A percentile compares a stretch with the other conserved stretches of the same genome.
Conservation (phyloP, 1,284 basidiomycete genomes). For the Ustilago crameri region DNA sequence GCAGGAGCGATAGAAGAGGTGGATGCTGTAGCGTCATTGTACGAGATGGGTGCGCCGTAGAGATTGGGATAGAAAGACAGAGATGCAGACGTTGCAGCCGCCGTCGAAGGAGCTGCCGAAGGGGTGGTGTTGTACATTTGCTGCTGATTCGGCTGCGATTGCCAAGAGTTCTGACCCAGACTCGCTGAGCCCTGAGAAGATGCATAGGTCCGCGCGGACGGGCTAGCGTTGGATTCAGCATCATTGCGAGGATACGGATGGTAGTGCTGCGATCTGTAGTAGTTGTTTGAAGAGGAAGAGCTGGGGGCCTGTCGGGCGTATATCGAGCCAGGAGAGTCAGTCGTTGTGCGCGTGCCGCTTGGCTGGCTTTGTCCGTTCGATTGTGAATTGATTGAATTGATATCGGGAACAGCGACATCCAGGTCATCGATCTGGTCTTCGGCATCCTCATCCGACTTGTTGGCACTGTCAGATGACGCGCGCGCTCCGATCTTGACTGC, state of each 20-base stretch:
- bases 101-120: constrained; percentile 1
- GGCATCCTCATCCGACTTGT: constrained; percentile 21
- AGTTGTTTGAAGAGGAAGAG: constrained; percentile 9
- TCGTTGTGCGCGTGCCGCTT: not conserved
- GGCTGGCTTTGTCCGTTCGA: constrained; percentile 12
- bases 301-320: constrained; percentile 4
- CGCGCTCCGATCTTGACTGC: constrained; percentile 27
- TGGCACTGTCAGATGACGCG: not conserved
- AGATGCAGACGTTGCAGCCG: constrained; percentile 4
- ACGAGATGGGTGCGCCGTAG: constrained; percentile 29
- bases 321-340: constrained; percentile 2
- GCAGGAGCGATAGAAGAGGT: constrained; percentile 4
- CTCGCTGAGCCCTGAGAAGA: not conserved
- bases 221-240: not conserved
- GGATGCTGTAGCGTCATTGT: constrained; percentile 13
- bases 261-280: constrained; percentile 21
- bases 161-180: constrained; percentile 15
- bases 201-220: not conserved
- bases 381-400: not conserved
- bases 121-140: constrained; percentile 12
- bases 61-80: constrained; percentile 28
- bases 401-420: constrained; percentile 4
- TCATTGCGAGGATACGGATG: constrained; percentile 30
- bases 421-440: constrained; percentile 17
- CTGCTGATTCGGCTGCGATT: constrained; percentile 9